Conservation (phyloP, 768 basidiomycete genomes). For the Mycena indigotica region DNA sequence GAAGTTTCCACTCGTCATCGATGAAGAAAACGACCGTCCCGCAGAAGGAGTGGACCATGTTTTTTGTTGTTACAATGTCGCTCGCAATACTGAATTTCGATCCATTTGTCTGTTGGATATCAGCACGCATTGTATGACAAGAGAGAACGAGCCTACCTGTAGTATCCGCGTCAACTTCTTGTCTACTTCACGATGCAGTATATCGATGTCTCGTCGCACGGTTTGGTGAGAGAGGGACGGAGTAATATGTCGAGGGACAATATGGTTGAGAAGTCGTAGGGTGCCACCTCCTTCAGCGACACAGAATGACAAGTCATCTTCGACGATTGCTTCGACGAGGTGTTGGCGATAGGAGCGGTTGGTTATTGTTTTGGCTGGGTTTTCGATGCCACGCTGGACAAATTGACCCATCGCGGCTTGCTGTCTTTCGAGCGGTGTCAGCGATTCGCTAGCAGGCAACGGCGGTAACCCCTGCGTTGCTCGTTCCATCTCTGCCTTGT, state of each 20-base stretch:
- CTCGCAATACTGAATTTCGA: conserved; percentile 18
- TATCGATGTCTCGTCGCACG: conserved; percentile 4
- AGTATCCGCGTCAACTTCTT: neutral
- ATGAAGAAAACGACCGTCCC: conserved; percentile 9
- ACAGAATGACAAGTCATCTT: conserved; percentile 13
- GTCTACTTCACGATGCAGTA: neutral
- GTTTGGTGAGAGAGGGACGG: conserved; percentile 10
- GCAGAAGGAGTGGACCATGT: conserved; percentile 12
- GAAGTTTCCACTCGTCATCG: conserved; percentile 9
- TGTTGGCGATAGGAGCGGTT: conserved; percentile 7
- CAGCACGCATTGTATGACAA: too few relatives aligned
- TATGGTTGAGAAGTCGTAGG: conserved; percentile 6
- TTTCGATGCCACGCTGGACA: conserved; percentile 5
- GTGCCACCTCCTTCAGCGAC: conserved; percentile 6
- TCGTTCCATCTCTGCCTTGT: neutral
- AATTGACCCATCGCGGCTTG: conserved; percentile 1
- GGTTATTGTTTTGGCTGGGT: conserved; percentile 9
- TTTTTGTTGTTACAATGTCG: conserved; percentile 13
- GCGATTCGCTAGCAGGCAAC: neutral
- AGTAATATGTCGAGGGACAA: conserved; percentile 3
- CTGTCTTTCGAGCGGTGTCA: neutral
- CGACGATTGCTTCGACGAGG: conserved; percentile 10
- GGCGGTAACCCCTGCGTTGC: neutral
- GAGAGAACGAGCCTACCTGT: too few relatives aligned
- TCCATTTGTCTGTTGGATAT: conserved; percentile 3